Percentiles rank a stretch among this genome's conserved stretches.
These are phyloP conservation scores for Dactylella cylindrospora DNA, from an alignment of 2,329 filamentous ascomycete species.

Conservation along the genomic window DNA sequence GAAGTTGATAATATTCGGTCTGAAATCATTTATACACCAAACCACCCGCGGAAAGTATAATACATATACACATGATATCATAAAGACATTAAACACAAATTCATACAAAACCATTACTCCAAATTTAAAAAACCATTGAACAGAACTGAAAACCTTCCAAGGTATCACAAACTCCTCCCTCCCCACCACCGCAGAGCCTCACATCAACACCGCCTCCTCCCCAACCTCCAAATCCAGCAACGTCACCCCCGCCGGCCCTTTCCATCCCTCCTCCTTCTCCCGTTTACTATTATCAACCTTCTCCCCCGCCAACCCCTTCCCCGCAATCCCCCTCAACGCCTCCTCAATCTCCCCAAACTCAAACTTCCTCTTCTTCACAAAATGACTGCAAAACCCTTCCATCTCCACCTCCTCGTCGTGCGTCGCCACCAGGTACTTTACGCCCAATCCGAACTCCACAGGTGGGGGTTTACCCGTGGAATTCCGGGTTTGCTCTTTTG, in stretches of 20 bases:
- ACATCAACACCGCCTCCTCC: conserved; percentile 12
- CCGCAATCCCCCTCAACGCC: conserved; percentile 23
- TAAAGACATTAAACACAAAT: too few relatives aligned
- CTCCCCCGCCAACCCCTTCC: neutral
- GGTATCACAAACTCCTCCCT: too few relatives aligned
- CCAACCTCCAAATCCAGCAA: conserved; percentile 33
- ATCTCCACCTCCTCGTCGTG: conserved; percentile 39
- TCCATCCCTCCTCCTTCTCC: conserved; percentile 11
- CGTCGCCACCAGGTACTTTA: conserved; percentile 32
- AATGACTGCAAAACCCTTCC: conserved; percentile 40
- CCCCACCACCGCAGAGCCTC: too few relatives aligned
- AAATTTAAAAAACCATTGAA: too few relatives aligned
- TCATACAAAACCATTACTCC: too few relatives aligned
- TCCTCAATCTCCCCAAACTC: conserved; percentile 11
- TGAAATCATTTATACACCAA: too few relatives aligned
- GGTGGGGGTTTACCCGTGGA: too few relatives aligned
- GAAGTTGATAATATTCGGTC: too few relatives aligned
- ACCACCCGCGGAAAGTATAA: too few relatives aligned
- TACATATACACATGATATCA: too few relatives aligned
- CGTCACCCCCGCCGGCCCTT: conserved; percentile 23
- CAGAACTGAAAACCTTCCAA: too few relatives aligned
- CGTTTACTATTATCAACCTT: conserved; percentile 1
- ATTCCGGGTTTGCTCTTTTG: conserved; percentile 13
- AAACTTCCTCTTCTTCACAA: conserved; percentile 36
- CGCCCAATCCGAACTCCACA: conserved; percentile 12